Evolutionary conservation across 768 basidiomycete species (phyloP), one percentile per base, ranked within the genome.

Genomic region (Mrakia blollopis): DNA sequence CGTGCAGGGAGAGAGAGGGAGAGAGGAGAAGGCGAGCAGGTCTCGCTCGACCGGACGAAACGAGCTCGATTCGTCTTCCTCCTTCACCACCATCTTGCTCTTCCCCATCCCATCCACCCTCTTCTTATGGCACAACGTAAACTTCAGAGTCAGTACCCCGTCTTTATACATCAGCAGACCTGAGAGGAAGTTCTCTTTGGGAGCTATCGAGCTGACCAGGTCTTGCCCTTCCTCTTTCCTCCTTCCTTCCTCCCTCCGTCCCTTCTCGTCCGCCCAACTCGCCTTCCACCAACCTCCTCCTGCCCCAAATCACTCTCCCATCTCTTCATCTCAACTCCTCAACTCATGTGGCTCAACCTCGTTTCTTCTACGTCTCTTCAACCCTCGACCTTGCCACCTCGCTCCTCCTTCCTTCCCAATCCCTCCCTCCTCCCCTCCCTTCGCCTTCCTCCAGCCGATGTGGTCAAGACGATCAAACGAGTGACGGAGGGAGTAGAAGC

Each of bases 391-490:
- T 71, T 10, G n/a, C 16, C 25, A 28, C 47, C 47, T 54, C 28
- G 69, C 11, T 44, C 21, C 9, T 69, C 13, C 11, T 8, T 69
- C 11, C 44, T 41, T n/a, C 37, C 23, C 63, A 7, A 13, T 65
- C 32, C 63, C 52, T 61, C n/a, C 3, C 61, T 30, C 60, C 32
- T 6, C n/a, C 41, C 23, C 60, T 9, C 13, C 35, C 32, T 13
- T 11, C 30, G 10, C 28, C 0, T 44, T 28, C 76, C 4, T 35
- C 30, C 85, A 99, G 96, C 93, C 84, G 97, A 99, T 86, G 98
- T 99, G 80, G 97, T 98, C 89, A 90, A 92, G 83, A 98, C 96
- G 69, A 87, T 98, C 82, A 99, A 99, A 88, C 94, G 94, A 87
- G 95, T 99, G 80, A 81, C 90, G 50, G 93, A 95, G 85, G 97